Evolutionary conservation across 2,329 filamentous ascomycete species (phyloP).

Genomic region (Phialophora expanda): DNA sequence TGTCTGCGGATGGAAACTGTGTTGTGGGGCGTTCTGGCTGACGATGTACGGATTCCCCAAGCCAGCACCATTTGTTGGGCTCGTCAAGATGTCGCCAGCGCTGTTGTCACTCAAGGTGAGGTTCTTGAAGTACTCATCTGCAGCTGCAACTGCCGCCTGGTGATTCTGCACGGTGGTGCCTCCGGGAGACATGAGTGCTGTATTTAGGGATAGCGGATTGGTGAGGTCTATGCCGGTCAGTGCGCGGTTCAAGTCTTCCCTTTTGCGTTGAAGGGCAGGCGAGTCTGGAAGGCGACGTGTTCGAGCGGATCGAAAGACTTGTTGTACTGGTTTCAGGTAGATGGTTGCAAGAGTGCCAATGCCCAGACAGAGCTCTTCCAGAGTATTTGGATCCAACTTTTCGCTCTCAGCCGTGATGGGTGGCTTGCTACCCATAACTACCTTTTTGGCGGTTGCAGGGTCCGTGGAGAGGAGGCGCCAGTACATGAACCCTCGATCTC

Average conservation of each 20-base stretch:
- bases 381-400: slow-evolving; percentile 83
- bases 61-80: slow-evolving; percentile 36
- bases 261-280: slow-evolving; percentile 79
- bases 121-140: slow-evolving; percentile 86
- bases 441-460: slow-evolving; percentile 79
- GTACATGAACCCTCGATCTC: slow-evolving; percentile 98
- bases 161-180: slow-evolving; percentile 49
- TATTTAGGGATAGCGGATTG: slow-evolving; percentile 38
- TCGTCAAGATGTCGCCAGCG: slow-evolving; percentile 57
- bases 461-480: slow-evolving; percentile 95
- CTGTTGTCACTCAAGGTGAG: slow-evolving; percentile 71
- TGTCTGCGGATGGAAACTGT: slow-evolving; percentile 72
- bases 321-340: slow-evolving; percentile 96
- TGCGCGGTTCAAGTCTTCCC: slow-evolving; percentile 51
- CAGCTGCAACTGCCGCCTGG: slow-evolving; percentile 77
- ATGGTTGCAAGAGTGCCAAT: slow-evolving; percentile 96
- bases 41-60: slow-evolving; percentile 66
- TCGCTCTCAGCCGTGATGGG: slow-evolving; percentile 95
- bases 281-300: slow-evolving; percentile 79
- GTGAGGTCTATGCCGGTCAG: slow-evolving; percentile 17
- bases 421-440: slow-evolving; percentile 98
- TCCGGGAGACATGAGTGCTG: slow-evolving; percentile 40
- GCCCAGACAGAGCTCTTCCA: slow-evolving; percentile 97
- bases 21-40: slow-evolving; percentile 79
- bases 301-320: slow-evolving; percentile 89